Evolutionary conservation across 2,329 filamentous ascomycete species (phyloP).

Genomic region (Aspergillus sp.): DNA sequence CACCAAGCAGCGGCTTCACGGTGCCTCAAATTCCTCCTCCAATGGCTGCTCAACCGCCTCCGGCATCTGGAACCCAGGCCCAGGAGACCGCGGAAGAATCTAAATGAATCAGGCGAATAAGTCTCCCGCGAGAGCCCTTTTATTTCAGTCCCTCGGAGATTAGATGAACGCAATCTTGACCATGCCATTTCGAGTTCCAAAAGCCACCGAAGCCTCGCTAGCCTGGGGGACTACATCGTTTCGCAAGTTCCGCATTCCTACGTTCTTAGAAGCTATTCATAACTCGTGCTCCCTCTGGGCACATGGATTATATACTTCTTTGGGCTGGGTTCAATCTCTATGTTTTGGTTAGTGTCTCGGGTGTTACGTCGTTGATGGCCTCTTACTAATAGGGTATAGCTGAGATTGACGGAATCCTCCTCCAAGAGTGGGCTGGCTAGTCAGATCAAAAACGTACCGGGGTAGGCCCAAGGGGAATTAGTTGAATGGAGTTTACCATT

Average conservation of each 20-base stretch:
- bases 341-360: slow-evolving; percentile 10
- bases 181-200: slow-evolving; percentile 5
- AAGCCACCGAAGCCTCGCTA: slow-evolving; percentile 8
- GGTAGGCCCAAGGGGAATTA: not conserved
- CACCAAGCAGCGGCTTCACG: slow-evolving; percentile 56
- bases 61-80: slow-evolving; percentile 39
- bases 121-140: slow-evolving; percentile 6
- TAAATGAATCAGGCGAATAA: slow-evolving; percentile 40
- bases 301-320: slow-evolving; percentile 7
- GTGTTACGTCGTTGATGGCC: not conserved
- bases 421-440: slow-evolving; percentile 1
- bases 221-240: slow-evolving; percentile 1
- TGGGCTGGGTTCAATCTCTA: slow-evolving; percentile 3
- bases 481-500: not conserved
- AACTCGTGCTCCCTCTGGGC: slow-evolving; percentile 9
- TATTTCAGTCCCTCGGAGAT: slow-evolving; percentile 4
- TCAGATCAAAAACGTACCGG: slow-evolving; percentile 8
- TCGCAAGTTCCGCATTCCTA: slow-evolving; percentile 2
- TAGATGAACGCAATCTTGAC: slow-evolving; percentile 4
- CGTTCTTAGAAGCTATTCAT: slow-evolving; percentile 14
- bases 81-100: slow-evolving; percentile 47
- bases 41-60: slow-evolving; percentile 39
- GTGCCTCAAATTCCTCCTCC: slow-evolving; percentile 45
- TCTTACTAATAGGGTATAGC: slow-evolving; percentile 8
- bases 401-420: slow-evolving; percentile 2